Percentiles rank a stretch among this genome's conserved stretches.
These are phyloP conservation scores for Ogataea paradorogensis DNA, from an alignment of 805 yeast species.

Conservation along the genomic window DNA sequence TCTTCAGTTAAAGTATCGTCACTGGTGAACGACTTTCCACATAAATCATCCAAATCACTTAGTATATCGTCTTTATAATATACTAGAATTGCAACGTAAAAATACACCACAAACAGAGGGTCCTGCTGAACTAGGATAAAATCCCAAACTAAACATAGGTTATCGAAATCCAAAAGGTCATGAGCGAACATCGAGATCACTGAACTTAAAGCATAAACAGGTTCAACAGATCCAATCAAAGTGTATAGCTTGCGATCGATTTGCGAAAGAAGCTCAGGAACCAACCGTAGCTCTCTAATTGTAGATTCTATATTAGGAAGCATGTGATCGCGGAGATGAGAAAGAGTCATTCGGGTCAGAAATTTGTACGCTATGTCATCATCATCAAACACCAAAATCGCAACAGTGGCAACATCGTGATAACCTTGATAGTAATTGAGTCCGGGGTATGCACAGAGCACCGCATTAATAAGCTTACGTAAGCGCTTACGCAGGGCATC, in stretches of 20 bases:
- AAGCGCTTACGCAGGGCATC: conserved; percentile 40
- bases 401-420: conserved; percentile 78
- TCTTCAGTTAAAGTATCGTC: conserved; percentile 26
- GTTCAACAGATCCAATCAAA: conserved; percentile 43
- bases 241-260: conserved; percentile 46
- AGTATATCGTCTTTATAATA: conserved; percentile 44
- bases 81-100: conserved; percentile 57
- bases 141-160: conserved; percentile 66
- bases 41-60: conserved; percentile 29
- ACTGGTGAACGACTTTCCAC: conserved; percentile 29
- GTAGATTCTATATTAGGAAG: conserved; percentile 65
- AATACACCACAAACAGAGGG: conserved; percentile 50
- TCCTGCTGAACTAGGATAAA: conserved; percentile 56
- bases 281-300: conserved; percentile 58
- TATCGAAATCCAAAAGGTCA: conserved; percentile 49
- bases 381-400: conserved; percentile 50
- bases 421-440: conserved; percentile 87
- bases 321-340: conserved; percentile 83
- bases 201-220: conserved; percentile 71
- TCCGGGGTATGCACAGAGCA: conserved; percentile 59
- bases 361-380: conserved; percentile 39
- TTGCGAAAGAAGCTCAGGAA: conserved; percentile 56
- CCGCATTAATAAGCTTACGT: conserved; percentile 42
- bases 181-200: conserved; percentile 78
- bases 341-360: conserved; percentile 54